Conservation (phyloP, 2,329 filamentous ascomycete species). For the Neofusicoccum cordaticola region DNA sequence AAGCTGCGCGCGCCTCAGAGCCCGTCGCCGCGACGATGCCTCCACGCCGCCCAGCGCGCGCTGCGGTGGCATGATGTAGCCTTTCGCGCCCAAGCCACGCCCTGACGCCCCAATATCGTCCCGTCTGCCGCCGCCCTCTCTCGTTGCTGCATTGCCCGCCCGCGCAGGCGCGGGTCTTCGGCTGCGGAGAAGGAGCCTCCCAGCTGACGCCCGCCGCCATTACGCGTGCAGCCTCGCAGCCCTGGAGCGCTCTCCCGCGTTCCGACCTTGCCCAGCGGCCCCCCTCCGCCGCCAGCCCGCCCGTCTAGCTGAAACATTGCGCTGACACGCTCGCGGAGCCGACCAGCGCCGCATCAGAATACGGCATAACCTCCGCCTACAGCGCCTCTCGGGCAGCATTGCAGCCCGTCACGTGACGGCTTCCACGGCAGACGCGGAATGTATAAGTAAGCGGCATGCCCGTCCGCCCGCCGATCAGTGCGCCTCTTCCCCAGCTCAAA, state of each 20-base stretch:
- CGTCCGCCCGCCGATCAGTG: conserved; percentile 3
- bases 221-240: background rate
- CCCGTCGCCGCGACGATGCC: background rate
- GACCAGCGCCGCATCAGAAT: background rate
- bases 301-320: conserved; percentile 2
- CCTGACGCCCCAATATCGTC: conserved; percentile 3
- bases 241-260: background rate
- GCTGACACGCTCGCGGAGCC: background rate
- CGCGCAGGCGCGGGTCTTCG: background rate
- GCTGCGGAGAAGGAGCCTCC: conserved; percentile 1
- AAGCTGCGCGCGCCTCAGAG: background rate
- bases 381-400: conserved; percentile 2
- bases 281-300: background rate
- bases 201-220: background rate
- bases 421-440: background rate
- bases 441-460: conserved; percentile 9
- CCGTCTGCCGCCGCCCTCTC: background rate
- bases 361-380: background rate
- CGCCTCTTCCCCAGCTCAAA: conserved; percentile 4
- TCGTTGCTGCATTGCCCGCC: background rate
- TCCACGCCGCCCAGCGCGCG: background rate
- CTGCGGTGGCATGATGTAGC: conserved; percentile 5
- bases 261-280: background rate
- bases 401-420: background rate
- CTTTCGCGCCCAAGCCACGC: background rate